A percentile compares a stretch with the other conserved stretches of the same genome.
Evolutionary conservation across 1,284 basidiomycete genomes (phyloP).

Genomic region (Hypsizygus ulmarius): DNA sequence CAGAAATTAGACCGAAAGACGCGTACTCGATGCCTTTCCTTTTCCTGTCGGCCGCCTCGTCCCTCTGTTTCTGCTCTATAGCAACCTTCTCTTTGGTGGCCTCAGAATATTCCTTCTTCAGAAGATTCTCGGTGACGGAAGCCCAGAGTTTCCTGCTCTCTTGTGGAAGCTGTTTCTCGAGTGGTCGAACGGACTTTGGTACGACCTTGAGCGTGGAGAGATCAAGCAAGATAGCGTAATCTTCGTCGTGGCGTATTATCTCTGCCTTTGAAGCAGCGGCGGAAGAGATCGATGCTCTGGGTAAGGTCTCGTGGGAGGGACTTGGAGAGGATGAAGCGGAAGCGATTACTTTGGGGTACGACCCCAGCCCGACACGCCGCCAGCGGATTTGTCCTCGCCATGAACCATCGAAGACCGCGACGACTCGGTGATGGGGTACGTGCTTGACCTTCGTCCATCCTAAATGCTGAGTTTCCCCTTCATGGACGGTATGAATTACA

Average conservation of each 20-base stretch:
- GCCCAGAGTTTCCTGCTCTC: constrained; percentile 93
- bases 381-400: constrained; percentile 87
- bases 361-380: constrained; percentile 62
- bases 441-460: constrained; percentile 90
- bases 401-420: constrained; percentile 84
- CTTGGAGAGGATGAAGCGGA: constrained; percentile 43
- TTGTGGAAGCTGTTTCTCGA: constrained; percentile 73
- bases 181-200: constrained; percentile 81
- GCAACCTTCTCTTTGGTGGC: constrained; percentile 85
- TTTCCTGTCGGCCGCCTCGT: constrained; percentile 82
- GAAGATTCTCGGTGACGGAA: constrained; percentile 72
- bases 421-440: constrained; percentile 76
- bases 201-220: constrained; percentile 72
- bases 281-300: constrained; percentile 26
- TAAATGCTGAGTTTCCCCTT: constrained; percentile 58
- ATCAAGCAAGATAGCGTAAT: constrained; percentile 75
- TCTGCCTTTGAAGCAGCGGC: constrained; percentile 31
- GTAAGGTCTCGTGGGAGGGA: constrained; percentile 38
- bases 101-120: constrained; percentile 85
- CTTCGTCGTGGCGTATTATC: constrained; percentile 36
- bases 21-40: constrained; percentile 75
- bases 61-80: constrained; percentile 90
- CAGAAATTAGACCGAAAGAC: background rate
- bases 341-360: constrained; percentile 37
- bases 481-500: constrained; percentile 80